Evolutionary conservation across 768 basidiomycete genomes (phyloP).

Genomic region (Suillus paluster): DNA sequence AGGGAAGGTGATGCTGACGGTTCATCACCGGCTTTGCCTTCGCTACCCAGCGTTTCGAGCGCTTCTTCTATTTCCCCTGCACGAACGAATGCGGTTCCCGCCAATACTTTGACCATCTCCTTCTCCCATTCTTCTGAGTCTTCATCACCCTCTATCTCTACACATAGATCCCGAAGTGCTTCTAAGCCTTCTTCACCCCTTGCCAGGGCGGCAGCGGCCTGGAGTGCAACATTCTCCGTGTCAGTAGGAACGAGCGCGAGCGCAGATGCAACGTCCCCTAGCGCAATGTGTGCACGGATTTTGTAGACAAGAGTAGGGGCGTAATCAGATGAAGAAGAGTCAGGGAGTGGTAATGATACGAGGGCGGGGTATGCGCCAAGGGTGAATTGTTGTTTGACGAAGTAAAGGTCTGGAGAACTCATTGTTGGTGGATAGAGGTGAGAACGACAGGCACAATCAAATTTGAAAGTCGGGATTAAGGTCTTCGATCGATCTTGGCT

Average conservation of each 20-base stretch:
- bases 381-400: conserved; percentile 76
- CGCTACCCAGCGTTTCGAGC: conserved; percentile 78
- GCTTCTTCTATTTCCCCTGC: conserved; percentile 93
- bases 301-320: conserved; percentile 71
- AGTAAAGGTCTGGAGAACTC: conserved; percentile 68
- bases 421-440: conserved; percentile 32
- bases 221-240: conserved; percentile 67
- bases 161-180: conserved; percentile 80
- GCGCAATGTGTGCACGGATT: conserved; percentile 77
- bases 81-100: conserved; percentile 84
- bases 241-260: conserved; percentile 58
- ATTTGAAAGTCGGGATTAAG: no score
- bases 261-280: conserved; percentile 60
- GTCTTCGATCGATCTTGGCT: no score
- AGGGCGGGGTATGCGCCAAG: conserved; percentile 77
- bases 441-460: background rate
- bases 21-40: conserved; percentile 80
- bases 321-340: conserved; percentile 66
- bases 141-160: conserved; percentile 83
- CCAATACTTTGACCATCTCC: conserved; percentile 74
- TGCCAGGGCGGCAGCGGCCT: conserved; percentile 77
- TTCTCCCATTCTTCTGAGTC: conserved; percentile 72
- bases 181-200: conserved; percentile 68
- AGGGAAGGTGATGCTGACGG: conserved; percentile 60
- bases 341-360: conserved; percentile 57